Evolutionary conservation across 2,329 filamentous ascomycete species (phyloP).

Genomic region (Chalaropsis ovoidea): DNA sequence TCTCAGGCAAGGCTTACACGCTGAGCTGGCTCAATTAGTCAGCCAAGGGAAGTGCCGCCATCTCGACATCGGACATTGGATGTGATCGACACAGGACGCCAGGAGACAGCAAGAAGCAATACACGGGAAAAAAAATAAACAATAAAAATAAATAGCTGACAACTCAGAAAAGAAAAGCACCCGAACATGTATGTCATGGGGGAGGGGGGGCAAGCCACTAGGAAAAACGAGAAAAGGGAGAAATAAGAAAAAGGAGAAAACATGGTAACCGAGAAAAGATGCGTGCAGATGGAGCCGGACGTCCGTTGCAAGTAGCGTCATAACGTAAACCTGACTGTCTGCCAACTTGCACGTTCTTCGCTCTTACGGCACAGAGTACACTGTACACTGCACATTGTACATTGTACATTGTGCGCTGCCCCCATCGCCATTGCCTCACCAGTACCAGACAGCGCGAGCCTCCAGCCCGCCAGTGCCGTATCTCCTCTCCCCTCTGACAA

Average conservation of each 20-base stretch:
- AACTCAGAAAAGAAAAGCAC: not conserved
- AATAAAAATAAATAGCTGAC: not conserved
- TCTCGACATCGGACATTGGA: not conserved
- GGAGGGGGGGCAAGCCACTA: not conserved
- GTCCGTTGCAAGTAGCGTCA: conserved; percentile 9
- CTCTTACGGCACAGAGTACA: not conserved
- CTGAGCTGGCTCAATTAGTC: not conserved
- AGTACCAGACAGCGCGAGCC: too few species aligned
- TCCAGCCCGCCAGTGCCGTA: not conserved
- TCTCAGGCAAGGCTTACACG: not conserved
- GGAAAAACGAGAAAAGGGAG: not conserved
- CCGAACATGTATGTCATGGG: not conserved
- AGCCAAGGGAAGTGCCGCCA: not conserved
- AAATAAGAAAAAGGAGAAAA: not conserved
- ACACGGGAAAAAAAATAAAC: too few species aligned
- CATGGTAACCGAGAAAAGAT: not conserved
- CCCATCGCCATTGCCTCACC: too few species aligned
- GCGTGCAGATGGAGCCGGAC: conserved; percentile 1
- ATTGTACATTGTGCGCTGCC: too few species aligned
- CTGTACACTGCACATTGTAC: too few species aligned
- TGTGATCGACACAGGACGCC: not conserved
- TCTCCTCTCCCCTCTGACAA: not conserved
- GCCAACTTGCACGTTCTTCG: not conserved
- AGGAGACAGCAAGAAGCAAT: not conserved
- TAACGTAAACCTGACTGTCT: not conserved